Evolutionary conservation across 805 yeast species (phyloP), one percentile per base, ranked within the genome.

Genomic region (Cephaloascus fragrans): DNA sequence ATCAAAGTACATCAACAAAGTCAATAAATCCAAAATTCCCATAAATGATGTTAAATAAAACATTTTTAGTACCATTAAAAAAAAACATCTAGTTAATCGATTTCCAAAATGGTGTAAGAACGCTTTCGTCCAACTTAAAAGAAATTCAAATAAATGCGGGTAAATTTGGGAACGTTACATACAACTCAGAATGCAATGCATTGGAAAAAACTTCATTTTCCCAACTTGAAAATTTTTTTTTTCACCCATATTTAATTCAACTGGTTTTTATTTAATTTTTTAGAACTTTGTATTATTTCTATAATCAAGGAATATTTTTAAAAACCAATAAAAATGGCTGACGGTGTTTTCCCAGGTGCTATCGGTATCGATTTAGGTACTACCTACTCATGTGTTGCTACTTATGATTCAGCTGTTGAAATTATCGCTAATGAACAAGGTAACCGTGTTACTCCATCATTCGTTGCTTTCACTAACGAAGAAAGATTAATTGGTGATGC

Each of bases 271-370:
- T 14, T 18, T 19, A 34, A 6, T 34, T 34, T 34, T 16, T 6
- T 31, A 31, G 5, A 6, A 6, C 8, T 14, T 14, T 9, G 8
- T 8, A 9, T 31, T 31, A 14, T 31, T 8, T 31, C 15, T 31
- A 6, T 23, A 23, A 8, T 8, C 28, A 23, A 8, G 6, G 12
- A 23, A 23, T 23, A 31, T 16, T 31, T 31, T 31, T 31, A 14
- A n/a, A n/a, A 31, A 31, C 18, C 15, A 20, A 39, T 52, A 72
- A 69, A n/a, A 69, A 82, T 82, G 89, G 85, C 89, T 82, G 96
- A 88, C 79, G 96, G 96, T 83, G 93, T 88, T 75, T 88, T 84
- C 83, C 93, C 89, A 80, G 97, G 97, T 83, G 93, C 93, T 71
- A 84, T 87, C 67, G 98, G 98, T 83, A 90, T 90, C 81, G 97